phyloP scores from a whole-genome alignment of 805 yeast species.

The Yarrowia osloensis region DNA sequence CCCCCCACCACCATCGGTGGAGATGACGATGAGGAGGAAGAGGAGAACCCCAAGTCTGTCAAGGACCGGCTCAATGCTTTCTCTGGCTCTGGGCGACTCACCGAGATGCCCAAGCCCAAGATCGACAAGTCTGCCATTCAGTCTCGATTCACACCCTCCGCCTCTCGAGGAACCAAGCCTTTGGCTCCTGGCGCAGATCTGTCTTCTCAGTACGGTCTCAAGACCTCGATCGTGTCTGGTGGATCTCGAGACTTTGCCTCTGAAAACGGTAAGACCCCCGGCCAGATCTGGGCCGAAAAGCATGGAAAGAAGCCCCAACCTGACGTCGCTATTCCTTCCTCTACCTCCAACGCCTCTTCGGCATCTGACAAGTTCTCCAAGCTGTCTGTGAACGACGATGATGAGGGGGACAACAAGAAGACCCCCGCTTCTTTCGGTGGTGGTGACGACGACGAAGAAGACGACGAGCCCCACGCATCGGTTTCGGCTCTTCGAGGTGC shows the following conservation, averaged over 20 bases:
- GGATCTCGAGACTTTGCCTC: constrained; percentile 61
- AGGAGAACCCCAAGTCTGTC: constrained; percentile 37
- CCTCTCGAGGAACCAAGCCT: constrained; percentile 38
- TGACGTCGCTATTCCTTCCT: constrained; percentile 22
- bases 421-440: constrained; percentile 37
- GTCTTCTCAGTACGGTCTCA: constrained; percentile 44
- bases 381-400: constrained; percentile 38
- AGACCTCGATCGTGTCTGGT: constrained; percentile 45
- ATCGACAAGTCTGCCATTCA: constrained; percentile 40
- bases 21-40: constrained; percentile 34
- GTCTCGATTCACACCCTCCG: constrained; percentile 21
- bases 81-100: constrained; percentile 53
- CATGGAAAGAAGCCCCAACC: constrained; percentile 55
- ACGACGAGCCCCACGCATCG: constrained; percentile 6
- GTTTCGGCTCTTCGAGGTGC: constrained; percentile 24
- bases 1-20: constrained; percentile 8
- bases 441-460: constrained; percentile 25
- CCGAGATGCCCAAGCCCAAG: constrained; percentile 66
- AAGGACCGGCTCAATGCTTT: constrained; percentile 43
- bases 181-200: constrained; percentile 44
- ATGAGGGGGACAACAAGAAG: constrained; percentile 34
- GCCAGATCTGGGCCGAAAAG: constrained; percentile 93
- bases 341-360: constrained; percentile 39
- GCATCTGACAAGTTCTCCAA: constrained; percentile 30
- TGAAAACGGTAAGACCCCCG: constrained; percentile 84